phyloP scores from a whole-genome alignment of 2,329 filamentous ascomycete genomes.

The Talaromyces amestolkiae region DNA sequence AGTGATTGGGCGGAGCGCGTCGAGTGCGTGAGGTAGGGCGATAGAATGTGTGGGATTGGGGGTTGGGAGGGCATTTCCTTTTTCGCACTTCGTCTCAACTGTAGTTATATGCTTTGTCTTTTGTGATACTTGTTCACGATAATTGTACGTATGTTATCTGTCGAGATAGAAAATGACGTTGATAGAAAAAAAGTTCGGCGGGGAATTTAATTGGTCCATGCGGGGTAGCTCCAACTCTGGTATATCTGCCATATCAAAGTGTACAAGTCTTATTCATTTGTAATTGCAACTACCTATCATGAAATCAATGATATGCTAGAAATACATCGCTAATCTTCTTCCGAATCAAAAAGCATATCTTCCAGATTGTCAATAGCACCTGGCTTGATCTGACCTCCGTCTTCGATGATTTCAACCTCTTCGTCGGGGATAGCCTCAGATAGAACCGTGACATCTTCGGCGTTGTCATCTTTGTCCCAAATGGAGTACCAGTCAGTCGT shows the following conservation, averaged over 20 bases:
- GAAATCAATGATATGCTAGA: background rate
- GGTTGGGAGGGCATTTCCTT: slow-evolving; percentile 37
- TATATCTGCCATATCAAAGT: background rate
- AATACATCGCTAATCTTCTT: background rate
- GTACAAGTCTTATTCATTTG: background rate
- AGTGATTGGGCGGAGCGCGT: slow-evolving; percentile 35
- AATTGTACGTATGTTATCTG: no score
- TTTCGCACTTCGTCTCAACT: background rate
- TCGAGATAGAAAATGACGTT: background rate
- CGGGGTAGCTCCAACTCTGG: slow-evolving; percentile 10
- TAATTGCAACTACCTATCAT: background rate
- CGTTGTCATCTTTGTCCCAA: background rate
- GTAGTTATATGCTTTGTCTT: background rate
- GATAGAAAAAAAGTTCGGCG: slow-evolving; percentile 15
- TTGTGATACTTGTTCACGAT: no score
- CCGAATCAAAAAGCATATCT: slow-evolving; percentile 13
- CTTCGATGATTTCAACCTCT: background rate
- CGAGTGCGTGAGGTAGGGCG: slow-evolving; percentile 14
- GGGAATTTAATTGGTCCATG: slow-evolving; percentile 15
- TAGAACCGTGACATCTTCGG: background rate
- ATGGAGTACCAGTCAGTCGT: background rate
- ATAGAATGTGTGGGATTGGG: slow-evolving; percentile 37
- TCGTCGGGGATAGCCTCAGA: background rate
- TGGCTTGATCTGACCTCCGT: slow-evolving; percentile 25
- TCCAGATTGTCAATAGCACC: slow-evolving; percentile 28